Evolutionary conservation across 2,329 filamentous ascomycete genomes (phyloP).

Genomic region (Fonsecaea nubica): DNA sequence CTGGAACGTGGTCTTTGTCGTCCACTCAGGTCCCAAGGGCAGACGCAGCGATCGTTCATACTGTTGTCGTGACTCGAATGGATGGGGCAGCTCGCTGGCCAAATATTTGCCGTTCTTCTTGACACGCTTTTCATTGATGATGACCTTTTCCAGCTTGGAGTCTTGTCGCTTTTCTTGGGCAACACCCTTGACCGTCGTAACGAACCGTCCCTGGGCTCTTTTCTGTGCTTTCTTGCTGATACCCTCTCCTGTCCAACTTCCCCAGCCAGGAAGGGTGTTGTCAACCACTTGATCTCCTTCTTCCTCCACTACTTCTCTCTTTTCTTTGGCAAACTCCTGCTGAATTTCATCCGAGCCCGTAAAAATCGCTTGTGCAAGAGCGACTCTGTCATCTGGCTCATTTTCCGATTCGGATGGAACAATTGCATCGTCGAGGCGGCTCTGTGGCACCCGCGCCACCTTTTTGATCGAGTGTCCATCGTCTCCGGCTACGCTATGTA

Average conservation of each 20-base stretch:
- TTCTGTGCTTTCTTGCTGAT: conserved; percentile 69
- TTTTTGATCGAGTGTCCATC: conserved; percentile 27
- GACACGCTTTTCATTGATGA: conserved; percentile 87
- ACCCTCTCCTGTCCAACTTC: conserved; percentile 85
- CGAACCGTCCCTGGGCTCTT: conserved; percentile 61
- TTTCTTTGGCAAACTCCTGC: conserved; percentile 80
- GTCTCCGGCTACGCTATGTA: neutral
- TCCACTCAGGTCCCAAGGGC: conserved; percentile 92
- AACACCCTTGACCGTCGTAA: conserved; percentile 67
- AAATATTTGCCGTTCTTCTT: conserved; percentile 93
- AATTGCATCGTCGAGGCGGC: conserved; percentile 31
- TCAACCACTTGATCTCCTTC: conserved; percentile 85
- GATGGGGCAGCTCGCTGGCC: conserved; percentile 81
- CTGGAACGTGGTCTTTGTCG: conserved; percentile 95
- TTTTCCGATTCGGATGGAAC: conserved; percentile 47
- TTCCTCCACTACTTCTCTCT: conserved; percentile 71
- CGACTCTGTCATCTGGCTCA: conserved; percentile 51
- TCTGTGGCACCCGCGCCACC: conserved; percentile 34
- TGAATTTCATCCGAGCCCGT: conserved; percentile 71
- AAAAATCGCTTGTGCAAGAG: conserved; percentile 83
- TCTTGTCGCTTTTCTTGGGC: conserved; percentile 81
- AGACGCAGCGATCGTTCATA: conserved; percentile 79
- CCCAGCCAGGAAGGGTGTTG: conserved; percentile 92
- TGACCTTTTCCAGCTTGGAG: conserved; percentile 79
- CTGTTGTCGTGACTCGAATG: conserved; percentile 77